Evolutionary conservation across 345 rosid species (phyloP).

Genomic region (Angophora floribunda): DNA sequence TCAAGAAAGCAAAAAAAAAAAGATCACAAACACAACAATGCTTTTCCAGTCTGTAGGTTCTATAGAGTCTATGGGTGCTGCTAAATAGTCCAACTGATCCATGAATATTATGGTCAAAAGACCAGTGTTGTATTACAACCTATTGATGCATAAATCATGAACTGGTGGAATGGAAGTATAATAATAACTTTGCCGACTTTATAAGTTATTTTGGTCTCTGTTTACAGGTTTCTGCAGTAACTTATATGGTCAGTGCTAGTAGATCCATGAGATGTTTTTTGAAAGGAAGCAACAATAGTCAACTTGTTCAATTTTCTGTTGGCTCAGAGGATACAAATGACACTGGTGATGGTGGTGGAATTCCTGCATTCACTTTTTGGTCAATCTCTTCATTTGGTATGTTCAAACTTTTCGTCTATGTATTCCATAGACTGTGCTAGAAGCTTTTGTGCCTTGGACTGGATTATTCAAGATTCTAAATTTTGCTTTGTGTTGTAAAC

Average conservation of each 20-base stretch:
- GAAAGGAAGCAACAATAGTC: slow-evolving; percentile 33
- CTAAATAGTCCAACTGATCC: not conserved
- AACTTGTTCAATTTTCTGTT: slow-evolving; percentile 55
- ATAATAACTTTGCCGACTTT: not conserved
- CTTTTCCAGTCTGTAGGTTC: not conserved
- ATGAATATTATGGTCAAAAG: not conserved
- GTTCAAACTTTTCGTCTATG: not conserved
- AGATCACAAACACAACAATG: not conserved
- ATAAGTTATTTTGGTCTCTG: not conserved
- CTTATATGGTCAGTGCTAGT: slow-evolving; percentile 47
- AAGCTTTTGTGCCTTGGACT: not conserved
- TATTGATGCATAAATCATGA: not conserved
- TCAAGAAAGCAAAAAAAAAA: not conserved
- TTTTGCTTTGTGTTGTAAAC: not conserved
- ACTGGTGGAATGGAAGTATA: not conserved
- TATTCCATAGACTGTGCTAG: not conserved
- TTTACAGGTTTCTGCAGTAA: slow-evolving; percentile 46
- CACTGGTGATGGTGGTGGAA: slow-evolving; percentile 67
- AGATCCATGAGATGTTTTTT: slow-evolving; percentile 59
- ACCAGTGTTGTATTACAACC: not conserved
- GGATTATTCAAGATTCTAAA: not conserved
- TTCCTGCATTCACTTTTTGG: slow-evolving; percentile 56
- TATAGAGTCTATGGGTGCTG: not conserved
- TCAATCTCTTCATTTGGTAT: slow-evolving; percentile 58
- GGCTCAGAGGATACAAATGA: slow-evolving; percentile 38